phyloP scores from a whole-genome alignment of 768 basidiomycete genomes.

The Suillus clintonianus region DNA sequence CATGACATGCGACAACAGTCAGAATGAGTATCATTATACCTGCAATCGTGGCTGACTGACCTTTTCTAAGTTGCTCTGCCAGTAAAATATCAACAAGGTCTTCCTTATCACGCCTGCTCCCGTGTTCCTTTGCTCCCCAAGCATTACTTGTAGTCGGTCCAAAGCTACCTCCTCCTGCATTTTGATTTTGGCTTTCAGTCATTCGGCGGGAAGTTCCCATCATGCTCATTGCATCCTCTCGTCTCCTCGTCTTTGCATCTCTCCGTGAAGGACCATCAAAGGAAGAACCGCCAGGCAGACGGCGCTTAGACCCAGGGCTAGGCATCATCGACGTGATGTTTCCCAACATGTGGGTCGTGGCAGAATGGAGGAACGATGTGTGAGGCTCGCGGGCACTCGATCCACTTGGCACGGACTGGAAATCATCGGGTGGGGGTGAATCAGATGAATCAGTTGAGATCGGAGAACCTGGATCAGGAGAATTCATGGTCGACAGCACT shows the following conservation, averaged over 20 bases:
- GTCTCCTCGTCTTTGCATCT: constrained; percentile 52
- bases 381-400: constrained; percentile 27
- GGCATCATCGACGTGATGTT: constrained; percentile 22
- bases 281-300: constrained; percentile 49
- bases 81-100: constrained; percentile 52
- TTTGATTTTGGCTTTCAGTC: constrained; percentile 24
- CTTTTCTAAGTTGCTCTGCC: constrained; percentile 58
- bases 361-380: constrained; percentile 15
- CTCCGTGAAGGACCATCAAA: constrained; percentile 43
- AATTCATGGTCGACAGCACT: constrained; percentile 28
- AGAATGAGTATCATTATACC: background rate
- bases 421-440: constrained; percentile 38
- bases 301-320: constrained; percentile 44
- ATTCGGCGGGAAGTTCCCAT: constrained; percentile 23
- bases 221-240: constrained; percentile 40
- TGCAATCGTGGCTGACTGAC: constrained; percentile 29
- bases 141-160: constrained; percentile 19
- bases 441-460: constrained; percentile 39
- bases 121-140: constrained; percentile 34
- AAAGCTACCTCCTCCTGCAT: constrained; percentile 5
- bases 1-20: background rate
- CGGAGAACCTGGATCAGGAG: constrained; percentile 38
- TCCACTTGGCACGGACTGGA: constrained; percentile 20
- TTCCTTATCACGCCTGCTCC: constrained; percentile 54
- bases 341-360: constrained; percentile 20